Base-by-base conservation (phyloP, 441 rosid genomes). In the Brassica balearica region DNA sequence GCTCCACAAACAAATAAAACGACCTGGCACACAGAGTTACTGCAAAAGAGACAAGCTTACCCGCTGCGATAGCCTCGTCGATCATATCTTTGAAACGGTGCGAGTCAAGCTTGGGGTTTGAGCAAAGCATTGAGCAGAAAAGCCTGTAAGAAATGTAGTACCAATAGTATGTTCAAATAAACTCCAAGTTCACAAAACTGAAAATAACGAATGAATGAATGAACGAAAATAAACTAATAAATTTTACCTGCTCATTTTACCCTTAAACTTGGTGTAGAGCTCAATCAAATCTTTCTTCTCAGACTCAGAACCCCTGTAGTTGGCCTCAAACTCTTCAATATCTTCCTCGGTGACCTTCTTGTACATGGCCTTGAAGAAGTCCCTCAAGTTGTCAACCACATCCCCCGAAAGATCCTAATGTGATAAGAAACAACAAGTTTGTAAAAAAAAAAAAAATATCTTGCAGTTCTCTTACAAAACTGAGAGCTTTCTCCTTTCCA, bases 101-200 rank as follows among this genome's bases (percentile, higher is more conserved):
- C n/a, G 97, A 94, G 82, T 96, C 98, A 71, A 94, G 93, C 85
- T 89, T 92, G 38, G 92, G 87, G 76, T 94, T 88, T 1, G 97
- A 96, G 85, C 97, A 92, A 58, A 91, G 92, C 97, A 93, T 92
- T 36, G 97, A 96, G 74, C 95, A 90, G 85, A 96, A 96, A 51
- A 90, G 88, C 86, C 98, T 95, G 85, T 4, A 9, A 77, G 69
- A 66, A 38, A 68, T 46, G 14, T 43, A 58, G 17, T 17, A 17
- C 17, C 17, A 17, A 17, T 17, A 17, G 17, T 17, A 17, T 61
- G 36, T 62, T 62, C 8, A 51, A 66, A 63, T 4, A 5, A 68
- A 11, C 5, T 43, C 10, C 65, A 61, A 67, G 0, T 2, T 12
- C 61, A 38, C n/a, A 61, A 72, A 15, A 12, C 34, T 59, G 43